Evolutionary conservation across 345 rosid genomes (phyloP).

Genomic region (Syzygium jambos): DNA sequence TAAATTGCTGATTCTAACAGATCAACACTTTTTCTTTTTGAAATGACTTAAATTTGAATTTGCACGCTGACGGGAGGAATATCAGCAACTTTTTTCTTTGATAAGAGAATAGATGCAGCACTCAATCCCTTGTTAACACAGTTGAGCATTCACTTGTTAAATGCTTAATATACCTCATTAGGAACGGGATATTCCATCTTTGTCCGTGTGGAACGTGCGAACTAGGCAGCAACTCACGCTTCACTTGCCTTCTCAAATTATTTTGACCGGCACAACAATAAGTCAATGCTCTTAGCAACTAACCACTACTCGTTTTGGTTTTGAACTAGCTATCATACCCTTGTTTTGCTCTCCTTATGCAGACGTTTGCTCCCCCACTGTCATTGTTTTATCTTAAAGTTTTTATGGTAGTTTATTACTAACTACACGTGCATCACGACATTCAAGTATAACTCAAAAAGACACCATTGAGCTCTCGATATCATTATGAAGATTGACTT

Average conservation of each 20-base stretch:
- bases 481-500: background rate
- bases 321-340: background rate
- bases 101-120: background rate
- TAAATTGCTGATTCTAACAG: background rate
- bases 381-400: background rate
- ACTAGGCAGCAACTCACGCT: background rate
- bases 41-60: background rate
- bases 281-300: background rate
- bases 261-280: background rate
- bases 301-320: background rate
- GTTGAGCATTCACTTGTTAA: background rate
- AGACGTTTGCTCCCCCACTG: background rate
- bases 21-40: background rate
- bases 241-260: background rate
- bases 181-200: background rate
- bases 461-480: background rate
- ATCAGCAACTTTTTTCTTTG: background rate
- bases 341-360: background rate
- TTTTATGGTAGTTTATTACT: background rate
- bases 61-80: background rate
- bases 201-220: background rate
- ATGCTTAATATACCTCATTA: background rate
- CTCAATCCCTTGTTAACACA: background rate
- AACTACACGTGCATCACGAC: background rate
- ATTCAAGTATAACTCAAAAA: background rate